Evolutionary conservation across 2,329 filamentous ascomycete genomes (phyloP), one percentile per base, ranked within the genome.

Genomic region (Malbranchea zuffiana): DNA sequence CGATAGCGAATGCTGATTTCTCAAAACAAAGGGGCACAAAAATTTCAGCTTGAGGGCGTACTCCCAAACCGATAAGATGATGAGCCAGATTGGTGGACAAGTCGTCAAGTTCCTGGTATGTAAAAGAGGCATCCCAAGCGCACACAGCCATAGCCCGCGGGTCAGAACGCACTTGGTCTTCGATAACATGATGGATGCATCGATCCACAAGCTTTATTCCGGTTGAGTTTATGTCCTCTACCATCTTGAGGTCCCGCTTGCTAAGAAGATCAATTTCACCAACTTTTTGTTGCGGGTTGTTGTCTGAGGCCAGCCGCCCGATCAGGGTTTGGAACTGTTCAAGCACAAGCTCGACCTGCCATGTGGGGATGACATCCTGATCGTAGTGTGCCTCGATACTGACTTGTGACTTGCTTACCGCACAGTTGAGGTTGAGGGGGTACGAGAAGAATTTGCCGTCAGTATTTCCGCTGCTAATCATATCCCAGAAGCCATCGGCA

Each of bases 1-100:
- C 44, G 10, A 92, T 92, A 0, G 90, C 60, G 15, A 75, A 57
- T 1, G 75, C 56, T 0, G 79, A 86, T 52, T 90, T 92, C 15
- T 86, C 73, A 72, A 92, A 78, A 30, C 80, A 66, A 29, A 93
- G 71, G 23, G 78, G 78, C 11, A 92, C 65, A 6, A 83, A 60
- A 11, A 74, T 65, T 5, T 77, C 72, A 1, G 66, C 56, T 4
- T 76, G 71, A 1, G 66, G 55, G 1, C 56, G 42, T 0, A 70
- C 61, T 0, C 70, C 69, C 1, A 60, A 51, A 3, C 61, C 47
- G 8, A 63, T 48, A 1, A 93, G 55, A 42, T 67, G 54, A 40
- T 68, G 60, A 1, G 79, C 82, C 35, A 87, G 57, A 18, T 62
- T 61, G 46, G 87, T 86, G 0, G 80, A 74, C 25, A 60, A 59